phyloP scores from a whole-genome alignment of 1,284 basidiomycete species.

The Ganoderma meredithae region DNA sequence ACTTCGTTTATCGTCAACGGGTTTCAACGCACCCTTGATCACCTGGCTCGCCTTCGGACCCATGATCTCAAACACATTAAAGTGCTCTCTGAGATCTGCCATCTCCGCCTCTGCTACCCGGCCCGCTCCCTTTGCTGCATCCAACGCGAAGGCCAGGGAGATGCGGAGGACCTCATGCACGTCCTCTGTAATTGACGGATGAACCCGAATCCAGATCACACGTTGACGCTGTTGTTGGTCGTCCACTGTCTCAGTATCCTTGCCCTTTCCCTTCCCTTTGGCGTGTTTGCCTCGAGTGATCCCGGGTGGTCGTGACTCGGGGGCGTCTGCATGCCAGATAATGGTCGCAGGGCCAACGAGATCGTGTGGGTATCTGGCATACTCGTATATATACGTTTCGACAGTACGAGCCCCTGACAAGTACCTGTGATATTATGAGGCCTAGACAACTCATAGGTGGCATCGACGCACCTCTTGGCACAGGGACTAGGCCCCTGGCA shows the following conservation, averaged over 20 bases:
- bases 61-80: slow-evolving; percentile 88
- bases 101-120: slow-evolving; percentile 62
- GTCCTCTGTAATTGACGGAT: slow-evolving; percentile 74
- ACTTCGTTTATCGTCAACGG: slow-evolving; percentile 58
- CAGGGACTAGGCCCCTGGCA: slow-evolving; percentile 63
- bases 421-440: slow-evolving; percentile 50
- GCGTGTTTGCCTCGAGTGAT: slow-evolving; percentile 25
- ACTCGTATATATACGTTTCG: slow-evolving; percentile 71
- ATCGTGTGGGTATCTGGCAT: slow-evolving; percentile 69
- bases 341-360: slow-evolving; percentile 77
- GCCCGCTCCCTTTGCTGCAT: slow-evolving; percentile 46
- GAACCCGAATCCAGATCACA: slow-evolving; percentile 77
- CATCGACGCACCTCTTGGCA: slow-evolving; percentile 57
- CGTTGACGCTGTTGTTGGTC: slow-evolving; percentile 41
- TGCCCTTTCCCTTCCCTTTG: slow-evolving; percentile 33
- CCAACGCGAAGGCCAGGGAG: slow-evolving; percentile 59
- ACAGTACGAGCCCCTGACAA: slow-evolving; percentile 61
- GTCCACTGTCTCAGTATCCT: slow-evolving; percentile 20
- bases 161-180: slow-evolving; percentile 59
- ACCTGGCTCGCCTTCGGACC: slow-evolving; percentile 86
- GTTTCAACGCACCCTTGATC: slow-evolving; percentile 73
- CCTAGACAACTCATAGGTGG: background rate
- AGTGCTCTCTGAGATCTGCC: slow-evolving; percentile 69
- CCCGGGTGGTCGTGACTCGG: slow-evolving; percentile 20
- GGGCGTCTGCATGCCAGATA: slow-evolving; percentile 69